A percentile compares a stretch with the other conserved stretches of the same genome.
These are phyloP conservation scores for Aspergillus brasiliensis DNA, from an alignment of 2,329 filamentous ascomycete genomes.

Conservation along the genomic window DNA sequence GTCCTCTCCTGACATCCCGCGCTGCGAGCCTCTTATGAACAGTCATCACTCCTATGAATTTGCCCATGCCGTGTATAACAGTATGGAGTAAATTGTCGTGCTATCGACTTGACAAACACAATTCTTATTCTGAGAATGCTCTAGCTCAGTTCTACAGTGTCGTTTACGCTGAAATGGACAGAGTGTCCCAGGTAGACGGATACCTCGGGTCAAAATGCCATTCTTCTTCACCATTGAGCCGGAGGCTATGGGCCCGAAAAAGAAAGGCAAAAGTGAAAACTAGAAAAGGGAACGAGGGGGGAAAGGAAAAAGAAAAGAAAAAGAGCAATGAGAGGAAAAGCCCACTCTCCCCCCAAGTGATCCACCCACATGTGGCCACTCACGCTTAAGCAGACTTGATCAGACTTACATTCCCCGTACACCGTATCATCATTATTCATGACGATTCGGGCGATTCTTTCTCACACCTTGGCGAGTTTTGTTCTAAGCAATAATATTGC, in stretches of 20 bases:
- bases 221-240: constrained; percentile 6
- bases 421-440: neutral
- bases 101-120: too few species aligned
- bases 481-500: neutral
- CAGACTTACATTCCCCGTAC: constrained; percentile 7
- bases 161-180: neutral
- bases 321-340: neutral
- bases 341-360: neutral
- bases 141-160: too few species aligned
- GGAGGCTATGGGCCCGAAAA: neutral
- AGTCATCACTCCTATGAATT: neutral
- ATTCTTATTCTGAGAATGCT: too few species aligned
- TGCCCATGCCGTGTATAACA: neutral
- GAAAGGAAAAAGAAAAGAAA: neutral
- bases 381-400: constrained; percentile 1
- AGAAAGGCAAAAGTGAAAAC: neutral
- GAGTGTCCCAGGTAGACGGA: neutral
- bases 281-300: neutral
- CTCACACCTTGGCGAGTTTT: neutral
- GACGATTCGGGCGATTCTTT: neutral
- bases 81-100: neutral
- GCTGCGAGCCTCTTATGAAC: constrained; percentile 1
- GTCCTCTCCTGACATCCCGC: constrained; percentile 14
- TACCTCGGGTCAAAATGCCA: neutral
- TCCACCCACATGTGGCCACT: constrained; percentile 8